Conservation (phyloP, 2,329 filamentous ascomycete genomes). For the Claviceps pazoutovae region DNA sequence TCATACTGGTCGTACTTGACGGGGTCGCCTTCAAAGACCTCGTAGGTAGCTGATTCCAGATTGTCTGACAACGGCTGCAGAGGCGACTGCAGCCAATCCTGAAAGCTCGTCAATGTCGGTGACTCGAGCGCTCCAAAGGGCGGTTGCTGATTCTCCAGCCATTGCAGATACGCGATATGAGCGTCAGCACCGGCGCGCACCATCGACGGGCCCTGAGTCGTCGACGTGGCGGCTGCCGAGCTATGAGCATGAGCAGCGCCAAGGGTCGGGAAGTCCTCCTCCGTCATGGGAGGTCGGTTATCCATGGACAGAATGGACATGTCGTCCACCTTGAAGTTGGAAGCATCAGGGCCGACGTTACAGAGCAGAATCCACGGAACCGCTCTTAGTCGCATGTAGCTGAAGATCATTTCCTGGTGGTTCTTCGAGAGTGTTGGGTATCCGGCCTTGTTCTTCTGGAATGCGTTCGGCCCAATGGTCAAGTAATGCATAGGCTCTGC, state of each 20-base stretch:
- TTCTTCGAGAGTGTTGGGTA: slow-evolving; percentile 46
- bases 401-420: slow-evolving; percentile 47
- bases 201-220: slow-evolving; percentile 16
- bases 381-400: slow-evolving; percentile 50
- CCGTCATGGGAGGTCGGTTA: slow-evolving; percentile 22
- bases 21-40: slow-evolving; percentile 95
- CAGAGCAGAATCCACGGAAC: slow-evolving; percentile 50
- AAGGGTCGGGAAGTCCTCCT: slow-evolving; percentile 52
- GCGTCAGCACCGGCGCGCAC: slow-evolving; percentile 15
- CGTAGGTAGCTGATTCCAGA: slow-evolving; percentile 91
- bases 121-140: slow-evolving; percentile 38
- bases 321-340: slow-evolving; percentile 15
- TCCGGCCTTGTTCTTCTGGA: slow-evolving; percentile 46
- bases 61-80: slow-evolving; percentile 93
- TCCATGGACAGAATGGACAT: slow-evolving; percentile 13
- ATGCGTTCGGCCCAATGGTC: slow-evolving; percentile 37
- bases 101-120: slow-evolving; percentile 44
- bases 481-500: slow-evolving; percentile 53
- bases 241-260: slow-evolving; percentile 54
- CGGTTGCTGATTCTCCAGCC: slow-evolving; percentile 72
- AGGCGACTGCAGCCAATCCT: slow-evolving; percentile 92
- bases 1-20: slow-evolving; percentile 98
- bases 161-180: slow-evolving; percentile 67
- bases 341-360: slow-evolving; percentile 40
- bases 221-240: slow-evolving; percentile 6